These are phyloP conservation scores for Rhizoclosmatium globosum DNA, from an alignment of 192 early-diverging fungal genomes.

Conservation along the genomic window DNA sequence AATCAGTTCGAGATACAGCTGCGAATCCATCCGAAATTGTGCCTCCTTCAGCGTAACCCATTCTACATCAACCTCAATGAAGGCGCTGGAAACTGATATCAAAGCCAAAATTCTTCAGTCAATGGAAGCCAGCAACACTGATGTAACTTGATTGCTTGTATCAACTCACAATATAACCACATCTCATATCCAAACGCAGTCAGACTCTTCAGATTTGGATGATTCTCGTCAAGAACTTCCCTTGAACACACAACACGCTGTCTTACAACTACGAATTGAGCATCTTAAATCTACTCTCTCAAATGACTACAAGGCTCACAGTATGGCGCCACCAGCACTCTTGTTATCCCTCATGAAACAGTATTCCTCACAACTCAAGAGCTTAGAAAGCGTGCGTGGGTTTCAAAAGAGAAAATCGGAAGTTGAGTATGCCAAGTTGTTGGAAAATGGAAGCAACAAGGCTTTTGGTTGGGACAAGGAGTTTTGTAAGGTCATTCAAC, in stretches of 20 bases:
- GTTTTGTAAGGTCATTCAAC: background rate
- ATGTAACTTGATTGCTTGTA: background rate
- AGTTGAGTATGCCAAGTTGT: slow-evolving; percentile 31
- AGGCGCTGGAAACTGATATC: too few species aligned
- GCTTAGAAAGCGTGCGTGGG: background rate
- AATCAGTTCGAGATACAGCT: background rate
- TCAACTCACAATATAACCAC: background rate
- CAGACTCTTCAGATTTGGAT: background rate
- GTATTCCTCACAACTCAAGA: slow-evolving; percentile 4
- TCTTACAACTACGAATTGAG: background rate
- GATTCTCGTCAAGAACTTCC: background rate
- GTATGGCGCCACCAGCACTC: background rate
- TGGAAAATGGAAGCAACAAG: background rate
- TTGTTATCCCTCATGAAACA: background rate
- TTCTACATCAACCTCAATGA: too few species aligned
- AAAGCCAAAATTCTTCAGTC: background rate
- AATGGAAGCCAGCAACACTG: background rate
- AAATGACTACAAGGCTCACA: background rate
- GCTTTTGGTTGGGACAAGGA: background rate
- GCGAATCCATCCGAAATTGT: background rate
- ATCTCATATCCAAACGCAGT: background rate
- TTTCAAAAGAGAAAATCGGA: slow-evolving; percentile 24
- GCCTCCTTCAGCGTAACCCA: background rate
- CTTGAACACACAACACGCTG: slow-evolving; percentile 12
- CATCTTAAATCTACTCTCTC: slow-evolving; percentile 1